Evolutionary conservation across 164 flowering plant genomes (phyloP).

Genomic region (Chloranthus sessilifolius): DNA sequence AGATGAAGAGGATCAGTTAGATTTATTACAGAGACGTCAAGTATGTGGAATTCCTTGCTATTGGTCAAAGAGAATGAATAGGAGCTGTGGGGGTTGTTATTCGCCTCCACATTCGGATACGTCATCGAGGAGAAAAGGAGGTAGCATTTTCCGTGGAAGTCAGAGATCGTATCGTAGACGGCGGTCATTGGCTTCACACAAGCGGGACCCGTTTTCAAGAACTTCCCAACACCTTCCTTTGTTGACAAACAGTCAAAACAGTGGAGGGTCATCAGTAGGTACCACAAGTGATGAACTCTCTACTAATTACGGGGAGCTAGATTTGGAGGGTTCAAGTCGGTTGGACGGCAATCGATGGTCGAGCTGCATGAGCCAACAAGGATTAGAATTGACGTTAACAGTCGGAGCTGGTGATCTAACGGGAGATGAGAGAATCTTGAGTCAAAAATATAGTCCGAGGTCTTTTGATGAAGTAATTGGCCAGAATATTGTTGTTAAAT

Average conservation of each 20-base stretch:
- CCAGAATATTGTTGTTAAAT: slow-evolving; percentile 81
- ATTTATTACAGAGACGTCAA: slow-evolving; percentile 56
- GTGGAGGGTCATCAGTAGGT: slow-evolving; percentile 56
- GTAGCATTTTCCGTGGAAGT: slow-evolving; percentile 66
- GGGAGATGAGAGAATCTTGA: slow-evolving; percentile 61
- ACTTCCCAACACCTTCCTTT: slow-evolving; percentile 61
- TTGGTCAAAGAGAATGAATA: slow-evolving; percentile 75
- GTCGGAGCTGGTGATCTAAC: slow-evolving; percentile 44
- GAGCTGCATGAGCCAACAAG: slow-evolving; percentile 75
- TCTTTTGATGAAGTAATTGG: slow-evolving; percentile 83
- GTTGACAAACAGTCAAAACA: slow-evolving; percentile 49
- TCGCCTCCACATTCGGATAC: slow-evolving; percentile 94
- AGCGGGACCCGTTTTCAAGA: slow-evolving; percentile 34
- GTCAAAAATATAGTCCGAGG: slow-evolving; percentile 85
- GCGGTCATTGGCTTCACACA: slow-evolving; percentile 30
- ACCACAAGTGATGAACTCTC: slow-evolving; percentile 82
- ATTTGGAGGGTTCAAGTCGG: slow-evolving; percentile 88
- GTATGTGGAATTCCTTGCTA: slow-evolving; percentile 96
- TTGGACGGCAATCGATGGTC: slow-evolving; percentile 98
- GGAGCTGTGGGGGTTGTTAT: slow-evolving; percentile 55
- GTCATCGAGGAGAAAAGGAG: slow-evolving; percentile 75
- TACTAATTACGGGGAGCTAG: slow-evolving; percentile 81
- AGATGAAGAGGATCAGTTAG: slow-evolving; percentile 69
- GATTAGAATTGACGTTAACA: slow-evolving; percentile 46
- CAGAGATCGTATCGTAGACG: slow-evolving; percentile 38